Evolutionary conservation across 208 protist genomes (phyloP), one percentile per base, ranked within the genome.

Genomic region (Acanthamoeba lenticulata): DNA sequence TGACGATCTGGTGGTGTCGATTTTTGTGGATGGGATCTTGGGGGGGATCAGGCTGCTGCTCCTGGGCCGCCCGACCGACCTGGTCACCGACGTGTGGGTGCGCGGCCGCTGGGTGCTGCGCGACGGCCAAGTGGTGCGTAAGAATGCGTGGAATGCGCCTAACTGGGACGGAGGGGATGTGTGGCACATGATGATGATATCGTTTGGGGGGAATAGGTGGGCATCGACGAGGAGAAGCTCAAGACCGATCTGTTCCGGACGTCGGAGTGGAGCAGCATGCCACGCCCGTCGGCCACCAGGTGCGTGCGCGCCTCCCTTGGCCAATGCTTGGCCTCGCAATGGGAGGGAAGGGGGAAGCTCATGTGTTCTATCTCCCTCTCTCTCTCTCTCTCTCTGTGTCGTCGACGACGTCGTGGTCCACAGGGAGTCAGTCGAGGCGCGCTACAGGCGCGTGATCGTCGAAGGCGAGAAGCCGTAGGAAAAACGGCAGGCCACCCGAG

Each of bases 81-180:
- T 79, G 32, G 69, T 79, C 36, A 79, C 69, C 0, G 69, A 79
- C 36, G 69, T 79, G 69, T 79, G 69, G 69, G 69, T 79, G 69
- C 69, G 69, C 36, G 69, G 69, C 19, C 69, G 69, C 34, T 19
- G 36, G 1, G 36, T 79, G 27, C 19, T 79, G 34, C 38, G 44
- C 34, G 69, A 24, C 6, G 36, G 69, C 69, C 38, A 79, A 45
- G 32, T 79, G 69, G 69, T 79, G 21, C 69, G 69, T 47, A 5
- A 11, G 52, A 60, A 60, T 60, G 15, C 52, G 21, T 60, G 52
- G 21, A 21, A 60, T 11, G 34, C 32, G 3, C 11, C 69, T 36
- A 3, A 15, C 2, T 27, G 34, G 2, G n/a, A 67, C 15, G 1
- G 4, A 52, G 29, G 13, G 6, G 29, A 69, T 69, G 60, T 5